Evolutionary conservation across 768 basidiomycete genomes (phyloP).

Genomic region (Butyriboletus loyo): DNA sequence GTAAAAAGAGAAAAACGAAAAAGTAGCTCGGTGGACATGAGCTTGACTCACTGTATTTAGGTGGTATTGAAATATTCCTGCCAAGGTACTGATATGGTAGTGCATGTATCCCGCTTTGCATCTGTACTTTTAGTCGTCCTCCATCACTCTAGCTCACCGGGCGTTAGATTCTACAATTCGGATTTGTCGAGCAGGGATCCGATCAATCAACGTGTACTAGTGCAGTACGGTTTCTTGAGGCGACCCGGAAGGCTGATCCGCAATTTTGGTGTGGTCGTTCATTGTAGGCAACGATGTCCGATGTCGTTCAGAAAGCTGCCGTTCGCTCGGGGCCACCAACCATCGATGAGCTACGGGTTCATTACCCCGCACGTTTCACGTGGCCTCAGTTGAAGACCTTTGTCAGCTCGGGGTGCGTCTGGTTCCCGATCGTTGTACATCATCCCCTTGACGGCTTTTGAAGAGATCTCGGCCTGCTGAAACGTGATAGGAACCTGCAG

Average conservation of each 20-base stretch:
- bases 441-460: background rate
- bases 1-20: conserved; percentile 43
- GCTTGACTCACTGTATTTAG: background rate
- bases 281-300: conserved; percentile 9
- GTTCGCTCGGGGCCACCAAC: conserved; percentile 65
- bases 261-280: background rate
- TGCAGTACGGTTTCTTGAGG: background rate
- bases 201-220: background rate
- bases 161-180: background rate
- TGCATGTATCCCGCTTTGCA: conserved; percentile 10
- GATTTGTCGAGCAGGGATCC: background rate
- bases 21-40: conserved; percentile 25
- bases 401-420: conserved; percentile 68
- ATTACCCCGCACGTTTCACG: conserved; percentile 76
- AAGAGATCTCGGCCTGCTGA: conserved; percentile 79
- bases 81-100: background rate
- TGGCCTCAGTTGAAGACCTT: conserved; percentile 76
- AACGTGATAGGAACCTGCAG: conserved; percentile 70
- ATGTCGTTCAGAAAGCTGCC: conserved; percentile 29
- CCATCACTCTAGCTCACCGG: background rate
- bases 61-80: background rate
- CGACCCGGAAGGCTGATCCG: background rate
- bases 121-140: conserved; percentile 13
- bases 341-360: conserved; percentile 55
- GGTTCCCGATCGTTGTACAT: background rate